Evolutionary conservation across 2,329 filamentous ascomycete genomes (phyloP), one percentile per base, ranked within the genome.

Genomic region (Ambrosiella beaveri): DNA sequence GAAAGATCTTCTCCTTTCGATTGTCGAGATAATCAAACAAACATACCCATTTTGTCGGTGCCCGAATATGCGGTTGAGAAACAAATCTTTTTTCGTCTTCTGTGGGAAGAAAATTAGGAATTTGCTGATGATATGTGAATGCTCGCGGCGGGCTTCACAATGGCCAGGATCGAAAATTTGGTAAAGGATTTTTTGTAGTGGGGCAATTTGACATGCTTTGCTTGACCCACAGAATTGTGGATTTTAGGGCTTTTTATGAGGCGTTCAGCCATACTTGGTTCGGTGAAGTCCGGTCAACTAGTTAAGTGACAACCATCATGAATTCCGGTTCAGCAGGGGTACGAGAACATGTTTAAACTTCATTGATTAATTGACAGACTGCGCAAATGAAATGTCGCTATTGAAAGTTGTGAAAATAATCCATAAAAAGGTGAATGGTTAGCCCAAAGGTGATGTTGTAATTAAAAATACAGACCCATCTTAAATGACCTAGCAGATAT

Each of bases 1-100:
- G 63, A 63, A 65, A 63, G 59, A 54, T 59, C 58, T 59, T 61
- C 61, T 58, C 54, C 50, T 51, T 15, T 56, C 35, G 38, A 56
- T 35, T 61, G 47, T 60, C 45, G 56, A 58, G 39, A 57, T 51
- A 54, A 49, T 55, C 47, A 56, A 58, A 53, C 54, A 57, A 57
- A 60, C 59, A 45, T 60, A 60, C 59, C 59, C 59, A 60, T 60
- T 60, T 60, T 60, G 59, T 53, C 59, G 59, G 47, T 57, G 59
- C 58, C 57, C 59, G 56, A 57, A 52, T 60, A 58, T 60, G 56
- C 56, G 59, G 56, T 60, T 60, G 55, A 45, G 38, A 39, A 44
- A 59, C 41, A 52, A 51, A 40, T 44, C 38, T 57, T 50, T 51
- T 19, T 56, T 47, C 11, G n/a, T n/a, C n/a, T n/a, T n/a, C n/a